Percentiles rank a stretch among this genome's conserved stretches.
phyloP scores from a whole-genome alignment of 192 early-diverging fungal genomes.

The Coemansia sp. region DNA sequence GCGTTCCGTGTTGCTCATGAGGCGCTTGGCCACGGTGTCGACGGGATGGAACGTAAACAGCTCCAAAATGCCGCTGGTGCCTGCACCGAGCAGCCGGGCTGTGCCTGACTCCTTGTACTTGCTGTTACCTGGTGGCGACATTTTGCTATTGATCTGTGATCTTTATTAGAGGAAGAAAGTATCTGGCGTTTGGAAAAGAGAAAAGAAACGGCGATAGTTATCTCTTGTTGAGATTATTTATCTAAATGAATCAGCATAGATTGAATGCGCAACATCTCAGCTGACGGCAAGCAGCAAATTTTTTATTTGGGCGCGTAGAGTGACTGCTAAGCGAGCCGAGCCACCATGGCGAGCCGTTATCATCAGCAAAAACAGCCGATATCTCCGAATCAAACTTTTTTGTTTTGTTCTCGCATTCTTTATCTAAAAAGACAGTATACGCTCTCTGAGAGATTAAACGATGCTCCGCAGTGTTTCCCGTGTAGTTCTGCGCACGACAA shows the following conservation, averaged over 20 bases:
- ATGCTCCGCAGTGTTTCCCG: slow-evolving; percentile 51
- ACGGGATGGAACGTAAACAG: slow-evolving; percentile 97
- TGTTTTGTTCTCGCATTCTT: neutral
- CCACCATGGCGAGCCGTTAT: neutral
- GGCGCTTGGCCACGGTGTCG: slow-evolving; percentile 96
- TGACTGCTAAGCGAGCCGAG: neutral
- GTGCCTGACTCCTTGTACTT: slow-evolving; percentile 81
- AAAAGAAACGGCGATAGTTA: no score
- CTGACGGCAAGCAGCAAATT: no score
- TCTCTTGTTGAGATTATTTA: no score
- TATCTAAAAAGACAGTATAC: no score
- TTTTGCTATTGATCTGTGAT: slow-evolving; percentile 7
- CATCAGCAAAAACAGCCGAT: neutral
- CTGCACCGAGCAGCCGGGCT: slow-evolving; percentile 89
- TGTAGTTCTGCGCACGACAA: slow-evolving; percentile 8
- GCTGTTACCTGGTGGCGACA: slow-evolving; percentile 52
- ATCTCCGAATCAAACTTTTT: neutral
- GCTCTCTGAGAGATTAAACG: neutral
- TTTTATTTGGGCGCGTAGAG: neutral
- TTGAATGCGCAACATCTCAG: no score
- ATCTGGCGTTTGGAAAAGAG: neutral
- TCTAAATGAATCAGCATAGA: no score
- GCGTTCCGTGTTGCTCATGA: slow-evolving; percentile 91
- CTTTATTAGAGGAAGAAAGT: neutral
- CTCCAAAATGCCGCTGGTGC: slow-evolving; percentile 90